A percentile compares a stretch with the other conserved stretches of the same genome.
Conservation (phyloP, 108 stramenopile species). For the Cyclostephanos tholiformis region DNA sequence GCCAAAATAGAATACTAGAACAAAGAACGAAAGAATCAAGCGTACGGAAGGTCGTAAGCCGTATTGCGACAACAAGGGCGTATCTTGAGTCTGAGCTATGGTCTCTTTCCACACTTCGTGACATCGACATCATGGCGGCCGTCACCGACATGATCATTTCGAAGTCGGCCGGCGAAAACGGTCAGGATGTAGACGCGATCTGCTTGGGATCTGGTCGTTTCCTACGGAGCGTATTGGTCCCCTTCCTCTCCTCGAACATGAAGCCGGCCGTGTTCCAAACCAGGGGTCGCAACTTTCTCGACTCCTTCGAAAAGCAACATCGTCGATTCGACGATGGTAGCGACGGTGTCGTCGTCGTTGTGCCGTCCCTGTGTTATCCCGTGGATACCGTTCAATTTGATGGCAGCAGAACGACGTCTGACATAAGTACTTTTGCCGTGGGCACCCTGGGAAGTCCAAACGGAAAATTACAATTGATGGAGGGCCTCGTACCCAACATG, state of each 20-base stretch:
- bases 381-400: slow-evolving; percentile 73
- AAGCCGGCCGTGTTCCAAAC: slow-evolving; percentile 75
- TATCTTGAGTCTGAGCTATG: too few relatives aligned
- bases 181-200: slow-evolving; percentile 13
- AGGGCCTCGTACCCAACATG: slow-evolving; percentile 37
- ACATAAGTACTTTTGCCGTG: slow-evolving; percentile 57
- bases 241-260: slow-evolving; percentile 50
- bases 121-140: too few relatives aligned
- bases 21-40: too few relatives aligned
- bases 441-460: slow-evolving; percentile 63
- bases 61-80: too few relatives aligned
- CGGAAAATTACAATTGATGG: slow-evolving; percentile 55
- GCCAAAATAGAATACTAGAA: too few relatives aligned
- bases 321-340: background rate
- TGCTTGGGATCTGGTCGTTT: slow-evolving; percentile 89
- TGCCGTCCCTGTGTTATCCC: slow-evolving; percentile 43
- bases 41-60: too few relatives aligned
- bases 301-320: slow-evolving; percentile 47
- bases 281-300: slow-evolving; percentile 71
- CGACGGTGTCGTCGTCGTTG: background rate
- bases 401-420: slow-evolving; percentile 55
- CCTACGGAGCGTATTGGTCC: slow-evolving; percentile 84
- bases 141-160: slow-evolving; percentile 6
- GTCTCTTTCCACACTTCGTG: too few relatives aligned
- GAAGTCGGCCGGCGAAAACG: background rate